Evolutionary conservation across 768 basidiomycete species (phyloP).

Genomic region (Psilocybe subaeruginosa): DNA sequence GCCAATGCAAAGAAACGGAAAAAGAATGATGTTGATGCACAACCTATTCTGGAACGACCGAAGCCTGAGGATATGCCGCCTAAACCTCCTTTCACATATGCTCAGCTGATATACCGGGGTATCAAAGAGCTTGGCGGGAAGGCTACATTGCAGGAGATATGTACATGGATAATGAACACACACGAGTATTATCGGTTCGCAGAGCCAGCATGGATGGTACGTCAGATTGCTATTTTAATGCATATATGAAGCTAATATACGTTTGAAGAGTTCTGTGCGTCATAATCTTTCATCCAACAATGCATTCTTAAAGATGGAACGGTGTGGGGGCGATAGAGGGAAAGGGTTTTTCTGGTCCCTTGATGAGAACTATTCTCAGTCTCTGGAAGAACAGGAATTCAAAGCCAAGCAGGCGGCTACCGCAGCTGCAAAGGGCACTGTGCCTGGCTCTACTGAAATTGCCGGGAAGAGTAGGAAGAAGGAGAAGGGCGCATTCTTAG

Average conservation of each 20-base stretch:
- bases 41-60: constrained; percentile 39
- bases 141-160: constrained; percentile 91
- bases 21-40: constrained; percentile 55
- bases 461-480: constrained; percentile 55
- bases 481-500: constrained; percentile 55
- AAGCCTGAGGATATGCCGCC: constrained; percentile 81
- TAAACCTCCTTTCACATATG: constrained; percentile 90
- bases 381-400: constrained; percentile 71
- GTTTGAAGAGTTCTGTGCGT: constrained; percentile 83
- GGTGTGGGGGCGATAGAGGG: constrained; percentile 81
- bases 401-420: constrained; percentile 45
- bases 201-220: constrained; percentile 91
- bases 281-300: constrained; percentile 93
- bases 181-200: constrained; percentile 91
- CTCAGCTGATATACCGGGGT: constrained; percentile 88
- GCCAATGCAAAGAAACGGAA: constrained; percentile 72
- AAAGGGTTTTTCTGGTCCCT: constrained; percentile 96
- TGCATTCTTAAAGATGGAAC: constrained; percentile 90
- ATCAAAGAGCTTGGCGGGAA: constrained; percentile 82
- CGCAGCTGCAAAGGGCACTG: constrained; percentile 32
- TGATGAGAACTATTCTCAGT: constrained; percentile 71
- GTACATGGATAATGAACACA: constrained; percentile 86
- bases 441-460: constrained; percentile 32
- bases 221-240: constrained; percentile 27
- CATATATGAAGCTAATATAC: constrained; percentile 10